Evolutionary conservation across 495 filamentous ascomycete species (phyloP).

Genomic region (Penicillium silybi): DNA sequence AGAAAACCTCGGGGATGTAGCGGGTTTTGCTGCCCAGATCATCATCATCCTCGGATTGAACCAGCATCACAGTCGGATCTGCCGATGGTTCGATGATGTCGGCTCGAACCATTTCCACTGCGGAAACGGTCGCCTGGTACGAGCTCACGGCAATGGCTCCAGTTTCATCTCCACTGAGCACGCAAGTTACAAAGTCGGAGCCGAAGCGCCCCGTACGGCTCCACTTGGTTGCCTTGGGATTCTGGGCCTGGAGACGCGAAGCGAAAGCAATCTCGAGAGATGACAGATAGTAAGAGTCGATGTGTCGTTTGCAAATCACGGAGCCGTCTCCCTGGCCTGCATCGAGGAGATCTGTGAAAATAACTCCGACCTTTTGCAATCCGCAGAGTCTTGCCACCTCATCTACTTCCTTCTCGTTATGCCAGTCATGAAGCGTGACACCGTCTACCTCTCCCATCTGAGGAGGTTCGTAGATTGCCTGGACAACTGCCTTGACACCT

Average conservation of each 20-base stretch:
- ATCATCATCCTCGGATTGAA: constrained; percentile 86
- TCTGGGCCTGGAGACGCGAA: constrained; percentile 76
- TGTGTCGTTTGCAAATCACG: constrained; percentile 92
- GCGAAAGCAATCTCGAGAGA: constrained; percentile 91
- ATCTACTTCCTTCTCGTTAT: constrained; percentile 77
- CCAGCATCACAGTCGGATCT: constrained; percentile 89
- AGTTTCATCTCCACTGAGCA: constrained; percentile 85
- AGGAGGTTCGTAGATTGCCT: constrained; percentile 96
- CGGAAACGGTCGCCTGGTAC: constrained; percentile 91
- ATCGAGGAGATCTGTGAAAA: constrained; percentile 91
- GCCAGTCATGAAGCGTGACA: constrained; percentile 82
- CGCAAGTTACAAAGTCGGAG: constrained; percentile 95
- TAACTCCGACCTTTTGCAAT: constrained; percentile 85
- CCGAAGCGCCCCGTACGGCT: constrained; percentile 92
- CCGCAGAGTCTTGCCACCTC: constrained; percentile 81
- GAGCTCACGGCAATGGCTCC: constrained; percentile 84
- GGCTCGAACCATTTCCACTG: constrained; percentile 93
- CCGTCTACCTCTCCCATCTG: constrained; percentile 91
- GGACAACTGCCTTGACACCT: constrained; percentile 92
- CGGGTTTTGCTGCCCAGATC: constrained; percentile 63
- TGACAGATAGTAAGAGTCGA: constrained; percentile 90
- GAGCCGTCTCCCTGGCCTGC: constrained; percentile 72
- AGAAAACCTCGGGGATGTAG: constrained; percentile 98
- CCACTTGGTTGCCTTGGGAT: constrained; percentile 94
- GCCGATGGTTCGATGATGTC: constrained; percentile 94